Base-by-base conservation (phyloP, 2,329 filamentous ascomycete species). In the Escovopsis sp. region DNA sequence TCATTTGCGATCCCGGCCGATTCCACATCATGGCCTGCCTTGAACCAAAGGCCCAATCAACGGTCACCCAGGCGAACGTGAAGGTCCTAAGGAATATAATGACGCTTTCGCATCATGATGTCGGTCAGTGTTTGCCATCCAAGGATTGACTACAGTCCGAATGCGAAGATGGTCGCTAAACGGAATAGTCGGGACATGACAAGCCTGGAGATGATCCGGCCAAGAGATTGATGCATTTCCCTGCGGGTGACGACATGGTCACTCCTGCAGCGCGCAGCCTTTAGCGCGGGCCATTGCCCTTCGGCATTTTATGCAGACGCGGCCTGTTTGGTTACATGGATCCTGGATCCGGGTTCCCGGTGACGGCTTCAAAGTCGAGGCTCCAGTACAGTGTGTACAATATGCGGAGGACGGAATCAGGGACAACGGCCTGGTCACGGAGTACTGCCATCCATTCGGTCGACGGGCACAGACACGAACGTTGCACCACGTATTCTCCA, bases 301-400 rank as follows among this genome's bases (percentile, higher is more conserved):
- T 27, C 6, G 25, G 5, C 25, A 27, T n/a, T n/a, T 36, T 24
- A 37, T 37, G 36, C 36, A 37, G 36, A 11, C 7, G n/a, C 36
- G 16, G 24, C 36, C 10, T 37, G 24, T n/a, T 11, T 13, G 20
- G 36, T 39, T 27, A 39, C 37, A 39, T 35, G 34, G 40, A 31
- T 4, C 34, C 35, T 30, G 40, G 40, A 37, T 41, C 40, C 40
- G 34, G 40, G 35, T 41, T 41, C 40, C 40, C 40, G 40, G 40
- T 29, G 40, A 31, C 34, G 14, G 29, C 31, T 16, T 12, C 20
- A 15, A 11, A 27, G 9, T 27, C 25, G 25, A 27, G 25, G 25
- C 25, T 27, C 25, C 24, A 25, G 9, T 27, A 27, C 25, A 27
- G 25, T 9, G 25, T 27, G 25, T 27, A n/a, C n/a, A n/a, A n/a